Percentiles rank a stretch among this genome's conserved stretches.
Conservation (phyloP, 202 grass and related monocot species). For the Panicum hallii region DNA sequence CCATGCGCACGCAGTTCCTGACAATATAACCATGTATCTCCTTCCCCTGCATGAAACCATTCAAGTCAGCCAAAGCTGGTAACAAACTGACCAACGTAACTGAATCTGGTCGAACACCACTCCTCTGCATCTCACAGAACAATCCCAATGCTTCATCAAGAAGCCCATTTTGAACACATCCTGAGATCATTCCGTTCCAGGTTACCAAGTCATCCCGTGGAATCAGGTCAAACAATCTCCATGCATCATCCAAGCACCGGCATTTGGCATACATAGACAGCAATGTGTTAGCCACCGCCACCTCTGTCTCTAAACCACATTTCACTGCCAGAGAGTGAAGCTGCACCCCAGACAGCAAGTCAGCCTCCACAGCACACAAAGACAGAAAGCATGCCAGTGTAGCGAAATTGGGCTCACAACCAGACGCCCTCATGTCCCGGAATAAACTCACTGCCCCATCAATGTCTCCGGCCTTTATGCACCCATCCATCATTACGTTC, state of each 20-base stretch:
- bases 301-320: conserved; percentile 62
- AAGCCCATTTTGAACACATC: conserved; percentile 80
- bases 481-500: conserved; percentile 86
- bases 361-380: conserved; percentile 55
- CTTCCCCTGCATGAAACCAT: conserved; percentile 65
- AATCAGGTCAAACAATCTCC: conserved; percentile 71
- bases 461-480: conserved; percentile 52
- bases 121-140: conserved; percentile 69
- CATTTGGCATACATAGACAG: conserved; percentile 84
- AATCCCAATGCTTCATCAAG: conserved; percentile 58
- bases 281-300: conserved; percentile 70
- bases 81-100: conserved; percentile 78
- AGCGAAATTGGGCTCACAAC: conserved; percentile 58
- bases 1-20: conserved; percentile 59
- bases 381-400: conserved; percentile 75
- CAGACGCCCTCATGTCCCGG: conserved; percentile 48
- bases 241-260: conserved; percentile 57
- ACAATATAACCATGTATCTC: conserved; percentile 84
- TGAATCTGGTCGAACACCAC: conserved; percentile 62
- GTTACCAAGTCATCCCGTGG: conserved; percentile 62
- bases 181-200: conserved; percentile 87
- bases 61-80: conserved; percentile 67
- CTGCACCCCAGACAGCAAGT: conserved; percentile 65
- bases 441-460: conserved; percentile 50
- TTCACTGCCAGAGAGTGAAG: conserved; percentile 77